A percentile compares a stretch with the other conserved stretches of the same genome.
Conservation (phyloP, 2,329 filamentous ascomycete genomes). For the Aspergillus spinulosporus region DNA sequence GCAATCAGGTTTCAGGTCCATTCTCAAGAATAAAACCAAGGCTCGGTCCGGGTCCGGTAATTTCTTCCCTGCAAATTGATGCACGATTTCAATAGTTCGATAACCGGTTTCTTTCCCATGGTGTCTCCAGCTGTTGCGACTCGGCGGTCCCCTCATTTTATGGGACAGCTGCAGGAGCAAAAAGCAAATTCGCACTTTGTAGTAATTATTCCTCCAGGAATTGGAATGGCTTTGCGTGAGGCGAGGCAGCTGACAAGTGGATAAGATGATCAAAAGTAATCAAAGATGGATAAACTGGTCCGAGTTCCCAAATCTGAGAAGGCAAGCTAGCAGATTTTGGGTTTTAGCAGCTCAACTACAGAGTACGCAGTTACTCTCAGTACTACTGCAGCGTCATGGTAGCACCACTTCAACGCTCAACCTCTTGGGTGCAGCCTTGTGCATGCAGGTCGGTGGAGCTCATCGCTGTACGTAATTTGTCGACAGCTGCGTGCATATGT, state of each 20-base stretch:
- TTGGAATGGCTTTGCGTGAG: no score
- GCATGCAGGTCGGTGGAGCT: slow-evolving; percentile 5
- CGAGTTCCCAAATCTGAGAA: background rate
- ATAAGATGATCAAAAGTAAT: background rate
- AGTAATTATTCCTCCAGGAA: background rate
- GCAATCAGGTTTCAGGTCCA: background rate
- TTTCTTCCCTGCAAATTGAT: background rate
- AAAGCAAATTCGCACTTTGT: background rate
- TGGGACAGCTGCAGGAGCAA: background rate
- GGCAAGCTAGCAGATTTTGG: background rate
- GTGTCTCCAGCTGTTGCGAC: background rate
- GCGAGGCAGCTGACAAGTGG: no score
- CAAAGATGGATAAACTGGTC: background rate
- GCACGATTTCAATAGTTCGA: background rate
- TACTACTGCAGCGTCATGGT: background rate
- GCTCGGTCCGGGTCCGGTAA: background rate
- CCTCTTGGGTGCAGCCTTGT: background rate
- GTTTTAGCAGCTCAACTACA: background rate
- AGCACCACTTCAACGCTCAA: background rate
- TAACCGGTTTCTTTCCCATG: background rate
- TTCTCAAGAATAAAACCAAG: background rate
- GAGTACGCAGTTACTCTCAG: background rate
- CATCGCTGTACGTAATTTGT: slow-evolving; percentile 14
- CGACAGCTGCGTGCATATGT: slow-evolving; percentile 18
- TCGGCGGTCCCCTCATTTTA: background rate